phyloP scores from a whole-genome alignment of 1,284 basidiomycete species.

The Fomitopsis palustris region DNA sequence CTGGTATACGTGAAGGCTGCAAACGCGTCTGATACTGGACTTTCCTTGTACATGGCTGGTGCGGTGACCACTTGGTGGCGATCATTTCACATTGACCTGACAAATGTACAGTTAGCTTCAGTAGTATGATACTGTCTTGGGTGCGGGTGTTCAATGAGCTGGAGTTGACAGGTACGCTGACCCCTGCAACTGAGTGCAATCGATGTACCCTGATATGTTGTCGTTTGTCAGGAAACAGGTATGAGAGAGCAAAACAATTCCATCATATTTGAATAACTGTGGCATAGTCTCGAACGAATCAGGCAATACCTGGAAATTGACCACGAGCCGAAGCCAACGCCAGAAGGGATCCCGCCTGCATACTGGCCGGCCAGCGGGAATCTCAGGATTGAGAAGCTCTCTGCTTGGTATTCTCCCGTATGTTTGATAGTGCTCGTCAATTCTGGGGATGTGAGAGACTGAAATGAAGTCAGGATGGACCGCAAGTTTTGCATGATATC shows the following conservation, averaged over 20 bases:
- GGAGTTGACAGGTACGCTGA: slow-evolving; percentile 49
- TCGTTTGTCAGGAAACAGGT: slow-evolving; percentile 44
- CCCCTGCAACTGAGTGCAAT: background rate
- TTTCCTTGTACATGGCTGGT: slow-evolving; percentile 51
- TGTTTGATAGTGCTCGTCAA: background rate
- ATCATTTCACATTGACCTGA: background rate
- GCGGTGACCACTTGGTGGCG: slow-evolving; percentile 2
- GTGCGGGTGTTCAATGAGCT: slow-evolving; percentile 55
- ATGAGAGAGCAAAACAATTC: background rate
- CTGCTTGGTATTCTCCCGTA: slow-evolving; percentile 51
- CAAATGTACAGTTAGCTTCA: slow-evolving; percentile 58
- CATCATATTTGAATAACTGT: too few relatives aligned
- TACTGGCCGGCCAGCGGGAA: slow-evolving; percentile 77
- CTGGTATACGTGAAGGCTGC: slow-evolving; percentile 43
- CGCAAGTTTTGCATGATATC: slow-evolving; percentile 45
- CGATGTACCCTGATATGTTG: background rate
- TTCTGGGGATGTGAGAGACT: too few relatives aligned
- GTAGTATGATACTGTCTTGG: slow-evolving; percentile 52
- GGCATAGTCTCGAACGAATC: slow-evolving; percentile 39
- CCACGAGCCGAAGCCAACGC: slow-evolving; percentile 57
- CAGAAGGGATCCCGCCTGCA: slow-evolving; percentile 58
- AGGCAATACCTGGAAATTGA: slow-evolving; percentile 70
- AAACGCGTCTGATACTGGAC: slow-evolving; percentile 43
- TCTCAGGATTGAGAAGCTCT: slow-evolving; percentile 57
- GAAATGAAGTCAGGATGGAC: slow-evolving; percentile 35